Conservation (phyloP, 129 eudicot species). For the Tagetes patula region DNA sequence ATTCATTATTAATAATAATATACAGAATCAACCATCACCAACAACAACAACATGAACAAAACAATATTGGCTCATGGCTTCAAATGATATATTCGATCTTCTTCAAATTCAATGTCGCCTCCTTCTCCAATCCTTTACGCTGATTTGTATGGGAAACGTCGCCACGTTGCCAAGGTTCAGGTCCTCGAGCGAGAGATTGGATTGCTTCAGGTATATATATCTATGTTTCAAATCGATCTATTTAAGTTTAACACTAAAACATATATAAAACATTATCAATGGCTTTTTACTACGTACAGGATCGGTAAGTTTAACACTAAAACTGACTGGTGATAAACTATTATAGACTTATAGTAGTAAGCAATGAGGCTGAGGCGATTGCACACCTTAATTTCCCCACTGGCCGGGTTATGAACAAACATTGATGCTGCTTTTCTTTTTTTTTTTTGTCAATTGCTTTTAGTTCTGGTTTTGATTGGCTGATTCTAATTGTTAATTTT, state of each 20-base stretch:
- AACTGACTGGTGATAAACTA: too few relatives aligned
- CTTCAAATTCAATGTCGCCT: slow-evolving; percentile 35
- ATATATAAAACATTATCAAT: background rate
- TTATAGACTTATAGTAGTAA: too few relatives aligned
- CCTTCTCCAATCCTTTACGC: slow-evolving; percentile 27
- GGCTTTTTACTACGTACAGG: background rate
- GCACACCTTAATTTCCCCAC: too few relatives aligned
- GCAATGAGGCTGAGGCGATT: too few relatives aligned
- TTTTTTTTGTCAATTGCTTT: too few relatives aligned
- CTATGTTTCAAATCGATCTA: background rate
- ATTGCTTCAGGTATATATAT: slow-evolving; percentile 28
- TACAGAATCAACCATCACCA: too few relatives aligned
- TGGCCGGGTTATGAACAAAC: too few relatives aligned
- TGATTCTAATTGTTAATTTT: too few relatives aligned
- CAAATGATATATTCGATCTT: slow-evolving; percentile 26
- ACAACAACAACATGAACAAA: background rate
- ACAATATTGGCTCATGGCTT: slow-evolving; percentile 21
- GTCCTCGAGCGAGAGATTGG: slow-evolving; percentile 39
- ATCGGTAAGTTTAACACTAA: background rate
- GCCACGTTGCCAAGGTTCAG: slow-evolving; percentile 40
- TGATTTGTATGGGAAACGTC: slow-evolving; percentile 40
- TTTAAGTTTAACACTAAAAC: background rate
- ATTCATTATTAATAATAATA: too few relatives aligned
- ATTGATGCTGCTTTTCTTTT: too few relatives aligned
- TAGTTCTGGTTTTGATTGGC: too few relatives aligned